Base-by-base conservation (phyloP, 2,329 filamentous ascomycete genomes). In the Chalaropsis ovoidea region DNA sequence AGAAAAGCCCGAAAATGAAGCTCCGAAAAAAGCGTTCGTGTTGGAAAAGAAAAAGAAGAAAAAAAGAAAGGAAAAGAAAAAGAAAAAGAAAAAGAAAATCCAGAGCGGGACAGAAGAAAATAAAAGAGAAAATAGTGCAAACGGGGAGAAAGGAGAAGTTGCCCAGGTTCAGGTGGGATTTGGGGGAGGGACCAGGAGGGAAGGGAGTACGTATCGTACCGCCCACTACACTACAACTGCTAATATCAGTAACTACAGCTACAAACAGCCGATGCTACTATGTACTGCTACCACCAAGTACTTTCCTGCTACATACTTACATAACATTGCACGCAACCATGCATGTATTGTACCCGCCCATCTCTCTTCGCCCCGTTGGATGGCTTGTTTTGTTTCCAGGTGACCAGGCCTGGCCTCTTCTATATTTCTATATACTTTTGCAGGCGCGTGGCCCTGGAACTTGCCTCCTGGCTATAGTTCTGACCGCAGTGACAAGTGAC, bases 101-200 rank as follows among this genome's bases (percentile, higher is more conserved):
- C 5, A 39, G 8, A 60, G 31, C 1, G 60, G 49, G 56, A 62
- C 19, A 54, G 43, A 45, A 62, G 56, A 64, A 61, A 52, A 65
- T 54, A 67, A 63, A 52, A 27, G 22, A 52, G 15, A 24, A 27
- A 52, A 52, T 52, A 22, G 15, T 52, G 19, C 47, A 52, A 52
- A 52, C 47, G 47, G 22, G 22, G 43, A 67, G 65, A 61, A 41
- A 68, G 60, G 54, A 65, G 54, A 56, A 62, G 63, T 45, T 58
- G 49, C 61, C 27, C 10, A 62, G 39, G 43, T 27, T 7, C 31
- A 3, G 31, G 8, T 39, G 8, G 35, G 8, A 39, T 39, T 10
- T 22, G 11, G 15, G 17, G 24, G 42, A 35, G 43, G 35, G 31
- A 49, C 24, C 11, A 39, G 42, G 15, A 49, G 45, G 24, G 43